A percentile compares a stretch with the other conserved stretches of the same genome.
These are phyloP conservation scores for Furcasterigmium furcatum DNA, from an alignment of 2,329 filamentous ascomycete genomes.

Conservation along the genomic window DNA sequence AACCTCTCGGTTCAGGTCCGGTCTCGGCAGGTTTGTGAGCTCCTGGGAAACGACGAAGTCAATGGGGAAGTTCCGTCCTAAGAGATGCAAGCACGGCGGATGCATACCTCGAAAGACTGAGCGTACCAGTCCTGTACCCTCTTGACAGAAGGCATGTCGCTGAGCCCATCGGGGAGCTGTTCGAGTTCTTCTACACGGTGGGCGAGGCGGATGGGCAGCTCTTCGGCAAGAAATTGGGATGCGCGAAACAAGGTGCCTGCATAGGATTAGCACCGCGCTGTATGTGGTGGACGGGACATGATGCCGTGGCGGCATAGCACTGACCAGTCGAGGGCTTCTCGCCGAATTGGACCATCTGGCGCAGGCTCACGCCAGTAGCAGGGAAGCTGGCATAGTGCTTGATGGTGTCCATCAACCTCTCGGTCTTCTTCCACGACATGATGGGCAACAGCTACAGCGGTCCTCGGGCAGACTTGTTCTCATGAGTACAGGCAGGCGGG, in stretches of 20 bases:
- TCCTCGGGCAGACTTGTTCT: constrained; percentile 6
- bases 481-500: neutral
- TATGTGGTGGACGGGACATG: no score
- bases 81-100: constrained; percentile 2
- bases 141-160: constrained; percentile 95
- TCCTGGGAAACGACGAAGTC: constrained; percentile 53
- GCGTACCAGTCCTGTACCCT: constrained; percentile 98
- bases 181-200: constrained; percentile 94
- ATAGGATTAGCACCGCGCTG: neutral
- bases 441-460: constrained; percentile 25
- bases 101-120: constrained; percentile 91
- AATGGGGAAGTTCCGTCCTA: constrained; percentile 6
- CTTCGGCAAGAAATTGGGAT: constrained; percentile 96
- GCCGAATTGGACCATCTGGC: constrained; percentile 99
- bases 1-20: constrained; percentile 71
- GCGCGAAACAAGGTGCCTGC: constrained; percentile 92
- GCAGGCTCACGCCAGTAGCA: constrained; percentile 89
- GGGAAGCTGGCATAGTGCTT: constrained; percentile 96
- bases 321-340: constrained; percentile 86
- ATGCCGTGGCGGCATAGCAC: constrained; percentile 18
- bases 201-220: constrained; percentile 92
- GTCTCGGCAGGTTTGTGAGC: constrained; percentile 82
- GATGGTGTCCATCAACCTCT: constrained; percentile 94
- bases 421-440: constrained; percentile 94
- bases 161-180: constrained; percentile 89